These are phyloP conservation scores for Schizopora paradoxa DNA, from an alignment of 1,284 basidiomycete species.

Conservation along the genomic window DNA sequence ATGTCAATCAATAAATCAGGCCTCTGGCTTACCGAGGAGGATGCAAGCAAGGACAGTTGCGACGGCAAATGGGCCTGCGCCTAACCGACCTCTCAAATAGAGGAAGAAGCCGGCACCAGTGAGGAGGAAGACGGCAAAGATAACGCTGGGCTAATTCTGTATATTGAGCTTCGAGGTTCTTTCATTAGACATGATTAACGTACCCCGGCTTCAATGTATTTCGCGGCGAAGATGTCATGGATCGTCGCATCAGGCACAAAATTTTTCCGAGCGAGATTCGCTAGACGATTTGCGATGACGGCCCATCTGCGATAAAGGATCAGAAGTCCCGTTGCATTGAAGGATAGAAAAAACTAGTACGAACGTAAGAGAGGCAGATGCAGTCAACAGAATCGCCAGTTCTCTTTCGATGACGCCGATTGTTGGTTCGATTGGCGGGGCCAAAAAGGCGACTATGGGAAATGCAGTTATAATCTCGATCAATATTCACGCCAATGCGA, in stretches of 20 bases:
- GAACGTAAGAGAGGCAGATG: not conserved
- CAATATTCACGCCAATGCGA: not conserved
- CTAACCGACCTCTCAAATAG: constrained; percentile 59
- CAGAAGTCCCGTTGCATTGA: too few relatives aligned
- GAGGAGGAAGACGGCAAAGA: constrained; percentile 63
- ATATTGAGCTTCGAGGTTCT: constrained; percentile 17
- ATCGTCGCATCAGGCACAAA: constrained; percentile 37
- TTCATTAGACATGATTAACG: constrained; percentile 20
- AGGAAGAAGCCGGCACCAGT: constrained; percentile 55
- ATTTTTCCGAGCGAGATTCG: constrained; percentile 50
- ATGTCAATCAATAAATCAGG: not conserved
- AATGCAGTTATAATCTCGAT: not conserved
- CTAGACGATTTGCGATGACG: constrained; percentile 61
- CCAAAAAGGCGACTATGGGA: constrained; percentile 52
- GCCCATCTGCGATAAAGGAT: too few relatives aligned
- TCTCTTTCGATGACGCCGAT: constrained; percentile 67
- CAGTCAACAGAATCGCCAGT: constrained; percentile 12
- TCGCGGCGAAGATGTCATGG: constrained; percentile 38
- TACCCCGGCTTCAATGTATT: constrained; percentile 56
- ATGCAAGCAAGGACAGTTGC: constrained; percentile 56
- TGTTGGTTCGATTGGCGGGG: constrained; percentile 66
- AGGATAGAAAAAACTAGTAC: constrained; percentile 7
- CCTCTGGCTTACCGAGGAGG: constrained; percentile 38
- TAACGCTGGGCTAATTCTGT: constrained; percentile 45
- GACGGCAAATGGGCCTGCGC: constrained; percentile 62